A percentile compares a stretch with the other conserved stretches of the same genome.
These are phyloP conservation scores for Rhizopus microsporus DNA, from an alignment of 371 early-diverging fungal genomes.

Conservation along the genomic window DNA sequence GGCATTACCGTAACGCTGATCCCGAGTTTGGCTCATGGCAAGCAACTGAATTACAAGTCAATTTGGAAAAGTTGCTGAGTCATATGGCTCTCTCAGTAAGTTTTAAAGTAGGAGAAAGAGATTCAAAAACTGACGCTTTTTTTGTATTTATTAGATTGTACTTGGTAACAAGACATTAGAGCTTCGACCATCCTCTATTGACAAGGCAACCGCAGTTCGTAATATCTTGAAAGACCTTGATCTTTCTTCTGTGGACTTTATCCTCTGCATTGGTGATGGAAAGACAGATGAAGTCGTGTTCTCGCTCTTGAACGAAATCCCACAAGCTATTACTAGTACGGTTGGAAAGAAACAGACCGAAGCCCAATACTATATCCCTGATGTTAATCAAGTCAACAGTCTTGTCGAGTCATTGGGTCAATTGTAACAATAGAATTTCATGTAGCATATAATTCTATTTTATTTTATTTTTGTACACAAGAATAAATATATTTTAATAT, in stretches of 20 bases:
- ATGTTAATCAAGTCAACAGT: conserved; percentile 63
- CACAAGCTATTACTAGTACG: conserved; percentile 77
- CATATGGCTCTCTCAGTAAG: conserved; percentile 90
- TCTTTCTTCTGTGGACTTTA: conserved; percentile 59
- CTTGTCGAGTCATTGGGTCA: conserved; percentile 55
- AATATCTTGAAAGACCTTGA: conserved; percentile 84
- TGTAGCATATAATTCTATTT: neutral
- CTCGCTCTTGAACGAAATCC: conserved; percentile 63
- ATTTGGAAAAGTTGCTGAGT: conserved; percentile 88
- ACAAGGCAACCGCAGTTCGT: conserved; percentile 86
- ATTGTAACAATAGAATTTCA: neutral
- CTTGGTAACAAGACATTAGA: conserved; percentile 94
- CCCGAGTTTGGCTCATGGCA: conserved; percentile 82
- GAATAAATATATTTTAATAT: conserved; percentile 7
- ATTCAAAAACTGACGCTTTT: neutral
- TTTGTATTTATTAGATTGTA: conserved; percentile 60
- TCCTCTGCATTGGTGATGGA: conserved; percentile 90
- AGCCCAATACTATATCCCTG: conserved; percentile 83
- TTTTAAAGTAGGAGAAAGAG: neutral
- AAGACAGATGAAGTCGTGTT: conserved; percentile 93
- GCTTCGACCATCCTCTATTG: conserved; percentile 88
- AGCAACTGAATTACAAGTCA: conserved; percentile 85
- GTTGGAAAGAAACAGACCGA: conserved; percentile 97
- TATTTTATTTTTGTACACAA: neutral
- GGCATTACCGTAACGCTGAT: conserved; percentile 93